Evolutionary conservation across 164 flowering plant species (phyloP).

Genomic region (Kalanchoe fedtschenkoi): DNA sequence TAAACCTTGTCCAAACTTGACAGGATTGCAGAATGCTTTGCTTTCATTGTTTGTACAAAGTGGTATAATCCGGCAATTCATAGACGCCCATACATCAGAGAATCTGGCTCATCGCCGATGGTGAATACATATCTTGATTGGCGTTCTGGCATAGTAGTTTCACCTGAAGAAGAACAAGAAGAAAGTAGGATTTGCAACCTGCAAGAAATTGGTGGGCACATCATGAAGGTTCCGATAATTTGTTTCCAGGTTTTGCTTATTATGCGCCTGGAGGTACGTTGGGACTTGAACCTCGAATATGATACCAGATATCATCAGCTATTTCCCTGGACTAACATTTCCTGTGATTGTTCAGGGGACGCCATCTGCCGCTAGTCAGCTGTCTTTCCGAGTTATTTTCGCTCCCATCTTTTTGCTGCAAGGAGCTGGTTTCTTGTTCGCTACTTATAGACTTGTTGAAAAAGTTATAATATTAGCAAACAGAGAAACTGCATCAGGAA

Average conservation of each 20-base stretch:
- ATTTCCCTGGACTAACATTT: background rate
- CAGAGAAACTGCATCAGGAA: constrained; percentile 33
- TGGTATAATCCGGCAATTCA: constrained; percentile 90
- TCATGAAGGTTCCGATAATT: constrained; percentile 78
- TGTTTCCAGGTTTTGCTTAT: constrained; percentile 70
- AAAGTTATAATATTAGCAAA: constrained; percentile 44
- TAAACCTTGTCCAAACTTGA: constrained; percentile 4
- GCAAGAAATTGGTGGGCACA: constrained; percentile 83
- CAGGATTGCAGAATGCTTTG: constrained; percentile 93
- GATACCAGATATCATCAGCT: background rate
- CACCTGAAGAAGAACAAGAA: constrained; percentile 46
- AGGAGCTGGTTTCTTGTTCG: constrained; percentile 69
- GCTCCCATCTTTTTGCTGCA: constrained; percentile 67
- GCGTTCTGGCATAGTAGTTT: constrained; percentile 55
- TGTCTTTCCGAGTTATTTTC: constrained; percentile 50
- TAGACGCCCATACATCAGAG: constrained; percentile 33
- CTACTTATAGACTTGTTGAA: constrained; percentile 58
- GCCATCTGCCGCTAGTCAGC: constrained; percentile 47
- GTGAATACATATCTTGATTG: constrained; percentile 55
- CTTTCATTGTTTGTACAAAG: constrained; percentile 87
- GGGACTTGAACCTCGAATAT: constrained; percentile 10
- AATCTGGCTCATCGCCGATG: constrained; percentile 42
- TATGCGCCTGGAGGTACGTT: constrained; percentile 75
- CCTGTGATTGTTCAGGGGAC: constrained; percentile 44
- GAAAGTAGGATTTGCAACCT: constrained; percentile 45